phyloP scores from a whole-genome alignment of 371 early-diverging fungal species.

The Mucor circinelloides region DNA sequence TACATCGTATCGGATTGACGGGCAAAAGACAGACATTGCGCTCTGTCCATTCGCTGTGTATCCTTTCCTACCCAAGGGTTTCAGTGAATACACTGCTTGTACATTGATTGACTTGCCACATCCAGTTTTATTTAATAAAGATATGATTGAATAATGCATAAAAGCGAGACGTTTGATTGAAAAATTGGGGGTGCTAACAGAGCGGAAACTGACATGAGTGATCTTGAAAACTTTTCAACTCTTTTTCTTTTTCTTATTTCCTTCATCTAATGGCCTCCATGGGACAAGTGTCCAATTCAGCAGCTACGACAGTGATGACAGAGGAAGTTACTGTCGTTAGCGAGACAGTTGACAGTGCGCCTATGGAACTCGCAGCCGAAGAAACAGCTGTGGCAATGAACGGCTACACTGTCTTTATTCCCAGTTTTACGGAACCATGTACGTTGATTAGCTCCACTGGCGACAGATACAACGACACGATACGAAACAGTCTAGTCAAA shows the following conservation, averaged over 20 bases:
- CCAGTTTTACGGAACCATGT: conserved; percentile 14
- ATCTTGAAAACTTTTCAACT: too few relatives aligned
- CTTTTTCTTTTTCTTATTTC: background rate
- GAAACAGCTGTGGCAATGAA: background rate
- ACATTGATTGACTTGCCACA: background rate
- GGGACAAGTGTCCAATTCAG: background rate
- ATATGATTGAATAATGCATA: background rate
- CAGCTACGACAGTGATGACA: background rate
- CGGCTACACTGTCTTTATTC: conserved; percentile 23
- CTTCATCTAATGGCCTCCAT: too few relatives aligned
- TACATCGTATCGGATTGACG: background rate
- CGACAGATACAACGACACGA: conserved; percentile 30
- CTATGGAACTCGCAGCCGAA: background rate
- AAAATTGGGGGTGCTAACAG: too few relatives aligned
- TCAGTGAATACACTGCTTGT: background rate
- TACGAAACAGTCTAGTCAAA: conserved; percentile 16
- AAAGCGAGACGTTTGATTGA: too few relatives aligned
- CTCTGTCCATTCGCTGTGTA: background rate
- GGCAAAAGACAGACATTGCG: background rate
- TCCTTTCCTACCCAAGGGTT: background rate
- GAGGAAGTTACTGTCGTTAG: background rate
- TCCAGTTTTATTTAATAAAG: background rate
- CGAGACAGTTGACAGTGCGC: background rate
- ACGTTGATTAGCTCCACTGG: conserved; percentile 26
- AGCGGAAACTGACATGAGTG: too few relatives aligned